Evolutionary conservation across 1,284 basidiomycete species (phyloP).

Genomic region (Moesziomyces sp.): DNA sequence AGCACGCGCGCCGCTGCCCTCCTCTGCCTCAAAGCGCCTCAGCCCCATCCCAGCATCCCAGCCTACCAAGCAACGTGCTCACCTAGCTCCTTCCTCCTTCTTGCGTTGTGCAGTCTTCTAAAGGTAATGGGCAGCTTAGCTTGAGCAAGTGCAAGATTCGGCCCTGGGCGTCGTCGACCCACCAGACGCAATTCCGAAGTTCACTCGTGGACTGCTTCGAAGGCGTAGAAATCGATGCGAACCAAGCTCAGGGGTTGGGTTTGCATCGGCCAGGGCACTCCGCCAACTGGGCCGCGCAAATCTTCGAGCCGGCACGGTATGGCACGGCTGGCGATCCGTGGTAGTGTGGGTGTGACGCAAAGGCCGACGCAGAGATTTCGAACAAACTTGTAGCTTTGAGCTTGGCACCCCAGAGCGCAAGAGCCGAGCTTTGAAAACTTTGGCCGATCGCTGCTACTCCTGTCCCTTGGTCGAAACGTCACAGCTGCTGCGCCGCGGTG

Average conservation of each 20-base stretch:
- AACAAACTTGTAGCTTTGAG: background rate
- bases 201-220: too few species aligned
- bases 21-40: too few species aligned
- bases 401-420: background rate
- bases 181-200: background rate
- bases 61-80: too few species aligned
- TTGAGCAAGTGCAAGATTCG: background rate
- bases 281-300: too few species aligned
- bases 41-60: too few species aligned
- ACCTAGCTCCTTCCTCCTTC: too few species aligned
- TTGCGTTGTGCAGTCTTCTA: too few species aligned
- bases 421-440: background rate
- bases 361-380: background rate
- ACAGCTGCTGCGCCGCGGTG: background rate
- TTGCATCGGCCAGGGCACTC: background rate
- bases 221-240: too few species aligned
- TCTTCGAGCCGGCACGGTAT: too few species aligned
- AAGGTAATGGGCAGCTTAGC: background rate
- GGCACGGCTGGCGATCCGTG: too few species aligned
- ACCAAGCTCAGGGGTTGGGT: background rate
- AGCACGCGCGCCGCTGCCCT: too few species aligned
- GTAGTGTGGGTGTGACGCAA: background rate
- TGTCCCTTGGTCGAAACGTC: too few species aligned
- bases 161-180: background rate
- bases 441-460: background rate